Conservation (phyloP, 495 filamentous ascomycete genomes). For the Clohesyomyces aquaticus region DNA sequence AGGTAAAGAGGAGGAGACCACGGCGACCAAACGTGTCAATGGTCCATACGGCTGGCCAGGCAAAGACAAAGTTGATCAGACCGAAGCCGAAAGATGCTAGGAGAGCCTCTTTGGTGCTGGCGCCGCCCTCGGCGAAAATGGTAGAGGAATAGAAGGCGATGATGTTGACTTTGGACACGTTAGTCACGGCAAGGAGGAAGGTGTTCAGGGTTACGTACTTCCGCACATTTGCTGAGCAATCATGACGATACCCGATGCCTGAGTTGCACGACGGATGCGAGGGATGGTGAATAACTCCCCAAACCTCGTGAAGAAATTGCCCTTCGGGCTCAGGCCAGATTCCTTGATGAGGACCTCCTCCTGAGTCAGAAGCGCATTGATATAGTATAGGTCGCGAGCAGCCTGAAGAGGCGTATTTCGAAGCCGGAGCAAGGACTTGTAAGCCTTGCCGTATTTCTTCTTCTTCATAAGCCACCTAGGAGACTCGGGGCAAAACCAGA, state of each 20-base stretch:
- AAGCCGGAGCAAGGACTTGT: conserved; percentile 62
- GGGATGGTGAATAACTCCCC: conserved; percentile 72
- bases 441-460: conserved; percentile 58
- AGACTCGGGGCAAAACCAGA: conserved; percentile 66
- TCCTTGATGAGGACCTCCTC: conserved; percentile 49
- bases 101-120: conserved; percentile 61
- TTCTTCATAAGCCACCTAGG: conserved; percentile 72
- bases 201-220: conserved; percentile 11
- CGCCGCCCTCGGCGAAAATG: conserved; percentile 69
- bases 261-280: conserved; percentile 67
- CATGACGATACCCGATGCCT: conserved; percentile 69
- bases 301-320: conserved; percentile 48
- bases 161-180: conserved; percentile 59
- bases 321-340: conserved; percentile 17
- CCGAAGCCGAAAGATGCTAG: conserved; percentile 80
- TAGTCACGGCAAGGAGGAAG: background rate
- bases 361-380: conserved; percentile 61
- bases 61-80: conserved; percentile 80
- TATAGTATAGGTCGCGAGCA: conserved; percentile 76
- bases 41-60: conserved; percentile 78
- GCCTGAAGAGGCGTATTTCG: conserved; percentile 69
- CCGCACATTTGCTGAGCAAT: conserved; percentile 84
- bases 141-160: conserved; percentile 85
- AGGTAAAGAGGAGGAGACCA: conserved; percentile 77
- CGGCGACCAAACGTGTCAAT: conserved; percentile 86